phyloP scores from a whole-genome alignment of 1,139 yeast genomes.

The Kodamaea suecica region DNA sequence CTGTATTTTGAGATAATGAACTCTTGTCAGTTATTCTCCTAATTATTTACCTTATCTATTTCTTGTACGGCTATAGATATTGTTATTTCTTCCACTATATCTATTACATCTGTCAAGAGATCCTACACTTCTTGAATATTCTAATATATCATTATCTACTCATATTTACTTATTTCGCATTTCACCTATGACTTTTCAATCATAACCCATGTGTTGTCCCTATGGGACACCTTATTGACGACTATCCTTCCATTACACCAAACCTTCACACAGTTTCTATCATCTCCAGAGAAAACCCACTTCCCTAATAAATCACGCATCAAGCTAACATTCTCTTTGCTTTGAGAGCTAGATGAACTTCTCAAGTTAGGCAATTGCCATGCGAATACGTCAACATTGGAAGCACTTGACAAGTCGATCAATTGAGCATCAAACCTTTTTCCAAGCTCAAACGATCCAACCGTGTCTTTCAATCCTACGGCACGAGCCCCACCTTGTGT shows the following conservation, averaged over 20 bases:
- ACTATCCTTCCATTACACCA: slow-evolving; percentile 79
- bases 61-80: too few species aligned
- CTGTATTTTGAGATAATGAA: too few species aligned
- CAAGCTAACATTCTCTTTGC: slow-evolving; percentile 5
- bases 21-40: too few species aligned
- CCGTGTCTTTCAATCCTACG: slow-evolving; percentile 50
- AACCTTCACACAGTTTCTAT: slow-evolving; percentile 75
- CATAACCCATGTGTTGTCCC: slow-evolving; percentile 13
- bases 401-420: slow-evolving; percentile 55
- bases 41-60: too few species aligned
- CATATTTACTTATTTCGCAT: too few species aligned
- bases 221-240: slow-evolving; percentile 32
- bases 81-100: too few species aligned
- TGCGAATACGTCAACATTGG: slow-evolving; percentile 70
- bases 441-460: slow-evolving; percentile 75
- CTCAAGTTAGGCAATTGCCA: slow-evolving; percentile 51
- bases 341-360: not conserved
- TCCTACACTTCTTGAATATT: too few species aligned
- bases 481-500: slow-evolving; percentile 91
- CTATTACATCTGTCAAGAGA: too few species aligned
- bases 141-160: too few species aligned
- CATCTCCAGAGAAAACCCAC: slow-evolving; percentile 96
- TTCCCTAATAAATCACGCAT: slow-evolving; percentile 65
- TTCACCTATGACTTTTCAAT: slow-evolving; percentile 5
- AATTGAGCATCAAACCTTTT: slow-evolving; percentile 84